Base-by-base conservation (phyloP, 192 early-diverging fungal genomes). In the Coemansia sp. region DNA sequence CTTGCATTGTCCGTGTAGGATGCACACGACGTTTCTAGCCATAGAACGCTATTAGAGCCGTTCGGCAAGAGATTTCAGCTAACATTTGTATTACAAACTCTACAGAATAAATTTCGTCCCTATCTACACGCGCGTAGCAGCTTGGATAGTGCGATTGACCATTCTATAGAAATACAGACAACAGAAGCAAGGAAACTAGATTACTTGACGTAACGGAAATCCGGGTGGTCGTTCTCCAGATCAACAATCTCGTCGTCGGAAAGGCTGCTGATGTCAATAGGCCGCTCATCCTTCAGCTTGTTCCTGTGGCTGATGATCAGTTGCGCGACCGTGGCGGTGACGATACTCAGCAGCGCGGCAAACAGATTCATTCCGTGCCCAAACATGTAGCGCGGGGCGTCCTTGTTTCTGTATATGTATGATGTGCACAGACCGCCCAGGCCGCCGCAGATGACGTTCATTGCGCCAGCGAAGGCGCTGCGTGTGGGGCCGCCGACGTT, bases 321-420 rank as follows among this genome's bases (percentile, higher is more conserved):
- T 28, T 66, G 56, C 19, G 74, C 57, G n/a, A 34, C 22, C 1
- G 75, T 65, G 17, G 69, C 57, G 19, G 65, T 63, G 10, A 72
- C 1, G 0, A 78, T 56, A 27, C 44, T 36, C 27, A 78, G 34
- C 14, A 72, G 63, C 1, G 66, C 70, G 9, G 75, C 75, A 62
- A 76, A 76, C 50, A 78, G 48, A n/a, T 78, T 78, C 63, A 78
- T 72, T 6, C 75, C 66, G 38, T 78, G 75, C 33, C 75, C 75
- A 58, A 72, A 64, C 50, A 72, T 45, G 50, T 78, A 78, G 38
- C 42, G 55, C 4, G 75, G 75, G n/a, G 65, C 62, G 29, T 78
- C 75, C 70, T 69, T 57, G 62, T 78, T 71, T 22, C 69, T 65
- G 59, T 78, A 78, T 11, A 71, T 72, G 33, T 68, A 78, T 48